phyloP scores from a whole-genome alignment of 1,139 yeast genomes.

The Yamadazyma songkhlaensis region DNA sequence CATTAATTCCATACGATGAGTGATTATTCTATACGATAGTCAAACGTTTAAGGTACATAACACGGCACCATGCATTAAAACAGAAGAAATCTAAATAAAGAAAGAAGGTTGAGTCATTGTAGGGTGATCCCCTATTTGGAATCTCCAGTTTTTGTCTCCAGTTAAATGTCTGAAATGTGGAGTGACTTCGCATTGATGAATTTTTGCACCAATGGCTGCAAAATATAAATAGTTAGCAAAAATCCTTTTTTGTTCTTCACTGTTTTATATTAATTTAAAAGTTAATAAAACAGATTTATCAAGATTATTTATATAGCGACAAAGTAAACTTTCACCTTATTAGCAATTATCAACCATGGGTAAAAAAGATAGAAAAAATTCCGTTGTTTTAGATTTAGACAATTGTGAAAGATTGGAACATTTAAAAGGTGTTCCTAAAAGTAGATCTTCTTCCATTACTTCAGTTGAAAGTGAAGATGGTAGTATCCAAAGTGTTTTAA shows the following conservation, averaged over 20 bases:
- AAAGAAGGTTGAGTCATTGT: too few relatives aligned
- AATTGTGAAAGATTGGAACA: constrained; percentile 39
- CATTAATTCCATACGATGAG: too few relatives aligned
- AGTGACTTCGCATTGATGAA: not conserved
- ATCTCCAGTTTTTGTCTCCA: too few relatives aligned
- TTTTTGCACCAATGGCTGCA: constrained; percentile 1
- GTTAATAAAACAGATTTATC: not conserved
- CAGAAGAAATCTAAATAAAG: too few relatives aligned
- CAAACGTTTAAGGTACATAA: too few relatives aligned
- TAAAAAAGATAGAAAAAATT: constrained; percentile 26
- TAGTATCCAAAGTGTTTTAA: constrained; percentile 27
- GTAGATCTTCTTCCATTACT: constrained; percentile 28
- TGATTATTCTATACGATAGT: too few relatives aligned
- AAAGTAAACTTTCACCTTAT: not conserved
- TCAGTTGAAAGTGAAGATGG: constrained; percentile 37
- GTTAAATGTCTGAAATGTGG: not conserved
- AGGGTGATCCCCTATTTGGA: too few relatives aligned
- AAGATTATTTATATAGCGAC: constrained; percentile 1
- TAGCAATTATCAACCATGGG: constrained; percentile 10
- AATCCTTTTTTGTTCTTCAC: not conserved
- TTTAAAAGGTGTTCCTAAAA: constrained; percentile 40
- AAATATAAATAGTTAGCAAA: constrained; percentile 1
- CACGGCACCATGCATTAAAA: too few relatives aligned
- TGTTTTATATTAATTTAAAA: not conserved
- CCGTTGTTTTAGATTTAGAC: constrained; percentile 30